phyloP scores from a whole-genome alignment of 2,329 filamentous ascomycete genomes.

The Fusarium nanum region DNA sequence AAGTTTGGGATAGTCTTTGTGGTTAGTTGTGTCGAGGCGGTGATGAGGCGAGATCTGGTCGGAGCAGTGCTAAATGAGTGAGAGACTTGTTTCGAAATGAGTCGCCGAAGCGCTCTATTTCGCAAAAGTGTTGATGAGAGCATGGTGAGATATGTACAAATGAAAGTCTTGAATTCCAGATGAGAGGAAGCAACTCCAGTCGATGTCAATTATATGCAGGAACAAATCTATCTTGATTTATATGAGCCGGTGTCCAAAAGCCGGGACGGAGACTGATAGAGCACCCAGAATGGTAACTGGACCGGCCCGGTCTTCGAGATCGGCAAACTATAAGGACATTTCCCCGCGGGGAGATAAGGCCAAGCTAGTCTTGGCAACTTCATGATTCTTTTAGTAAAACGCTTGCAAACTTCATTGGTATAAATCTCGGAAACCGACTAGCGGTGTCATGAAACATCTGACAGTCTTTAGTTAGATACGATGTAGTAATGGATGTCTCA shows the following conservation, averaged over 20 bases:
- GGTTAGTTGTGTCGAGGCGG: constrained; percentile 7
- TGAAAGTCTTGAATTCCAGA: too few species aligned
- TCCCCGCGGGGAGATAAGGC: constrained; percentile 6
- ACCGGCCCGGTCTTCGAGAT: constrained; percentile 5
- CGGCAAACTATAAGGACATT: not conserved
- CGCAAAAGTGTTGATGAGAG: constrained; percentile 19
- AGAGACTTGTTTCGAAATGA: constrained; percentile 17
- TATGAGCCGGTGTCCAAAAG: not conserved
- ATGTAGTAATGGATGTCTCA: not conserved
- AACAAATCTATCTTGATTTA: constrained; percentile 5
- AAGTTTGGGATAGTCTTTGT: constrained; percentile 1
- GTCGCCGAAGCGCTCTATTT: constrained; percentile 14
- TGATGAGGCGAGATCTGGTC: not conserved
- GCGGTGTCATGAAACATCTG: not conserved
- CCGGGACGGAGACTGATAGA: not conserved
- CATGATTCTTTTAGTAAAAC: not conserved
- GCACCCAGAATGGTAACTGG: not conserved
- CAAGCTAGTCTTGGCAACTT: not conserved
- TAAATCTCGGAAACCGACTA: not conserved
- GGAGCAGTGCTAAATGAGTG: constrained; percentile 30
- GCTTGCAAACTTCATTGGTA: not conserved
- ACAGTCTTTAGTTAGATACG: too few species aligned
- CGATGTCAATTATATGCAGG: too few species aligned
- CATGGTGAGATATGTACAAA: constrained; percentile 10
- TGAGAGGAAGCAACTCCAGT: not conserved